Evolutionary conservation across 495 filamentous ascomycete species (phyloP).

Genomic region (Umbilicaria muhlenbergii): DNA sequence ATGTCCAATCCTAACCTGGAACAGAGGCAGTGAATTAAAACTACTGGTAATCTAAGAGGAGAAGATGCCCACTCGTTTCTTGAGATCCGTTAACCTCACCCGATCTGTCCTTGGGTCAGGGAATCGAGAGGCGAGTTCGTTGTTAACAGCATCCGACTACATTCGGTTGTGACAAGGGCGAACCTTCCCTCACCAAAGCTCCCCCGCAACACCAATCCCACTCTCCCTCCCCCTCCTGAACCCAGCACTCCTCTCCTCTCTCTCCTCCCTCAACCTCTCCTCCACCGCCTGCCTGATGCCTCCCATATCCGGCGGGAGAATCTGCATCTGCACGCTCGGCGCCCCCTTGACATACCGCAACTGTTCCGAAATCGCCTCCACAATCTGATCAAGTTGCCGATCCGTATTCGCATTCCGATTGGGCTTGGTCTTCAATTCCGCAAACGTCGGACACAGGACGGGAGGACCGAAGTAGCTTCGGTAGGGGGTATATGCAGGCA

Average conservation of each 20-base stretch:
- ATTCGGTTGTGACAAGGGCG: too few species aligned
- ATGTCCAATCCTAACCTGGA: too few species aligned
- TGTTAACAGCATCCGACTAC: too few species aligned
- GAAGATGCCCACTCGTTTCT: too few species aligned
- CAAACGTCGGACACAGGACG: conserved; percentile 53
- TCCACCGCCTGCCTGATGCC: conserved; percentile 67
- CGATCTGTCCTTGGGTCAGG: too few species aligned
- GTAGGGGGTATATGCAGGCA: conserved; percentile 60
- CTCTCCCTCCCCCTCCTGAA: conserved; percentile 31
- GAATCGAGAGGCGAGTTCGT: too few species aligned
- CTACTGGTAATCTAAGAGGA: too few species aligned
- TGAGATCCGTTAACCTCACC: too few species aligned
- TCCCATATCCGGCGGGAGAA: conserved; percentile 64
- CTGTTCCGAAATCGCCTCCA: conserved; percentile 65
- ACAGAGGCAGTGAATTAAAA: too few species aligned
- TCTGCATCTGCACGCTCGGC: conserved; percentile 73
- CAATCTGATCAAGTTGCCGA: conserved; percentile 55
- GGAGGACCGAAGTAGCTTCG: conserved; percentile 69
- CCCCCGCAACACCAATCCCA: conserved; percentile 24
- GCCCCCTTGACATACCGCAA: conserved; percentile 69
- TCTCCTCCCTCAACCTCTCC: conserved; percentile 56
- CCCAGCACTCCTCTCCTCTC: conserved; percentile 41
- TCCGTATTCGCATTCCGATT: conserved; percentile 67
- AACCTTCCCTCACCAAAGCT: conserved; percentile 11
- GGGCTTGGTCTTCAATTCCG: conserved; percentile 49